Percentiles rank a stretch among this genome's conserved stretches.
Evolutionary conservation across 2,329 filamentous ascomycete genomes (phyloP).

Genomic region (Trichophyton equinum): DNA sequence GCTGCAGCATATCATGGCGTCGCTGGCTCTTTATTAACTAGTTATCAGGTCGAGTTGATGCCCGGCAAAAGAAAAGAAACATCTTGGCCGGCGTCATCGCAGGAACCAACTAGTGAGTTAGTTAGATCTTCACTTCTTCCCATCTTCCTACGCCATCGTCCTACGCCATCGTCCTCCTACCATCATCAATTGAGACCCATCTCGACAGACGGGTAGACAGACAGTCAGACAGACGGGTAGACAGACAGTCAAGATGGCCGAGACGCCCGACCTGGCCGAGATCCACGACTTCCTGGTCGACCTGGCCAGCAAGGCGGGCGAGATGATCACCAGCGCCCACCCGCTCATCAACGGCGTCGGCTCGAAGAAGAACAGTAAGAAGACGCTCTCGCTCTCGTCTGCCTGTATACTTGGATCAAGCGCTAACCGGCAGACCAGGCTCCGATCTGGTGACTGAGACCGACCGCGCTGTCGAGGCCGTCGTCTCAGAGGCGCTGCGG

Average conservation of each 20-base stretch:
- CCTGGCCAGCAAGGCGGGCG: constrained; percentile 30
- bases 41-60: no score
- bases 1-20: no score
- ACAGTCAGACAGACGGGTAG: not conserved
- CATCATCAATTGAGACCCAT: no score
- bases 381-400: not conserved
- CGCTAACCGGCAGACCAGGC: constrained; percentile 22
- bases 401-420: not conserved
- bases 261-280: constrained; percentile 22
- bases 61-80: no score
- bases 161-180: no score
- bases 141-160: no score
- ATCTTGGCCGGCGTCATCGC: no score
- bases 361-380: constrained; percentile 37
- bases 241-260: not conserved
- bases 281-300: constrained; percentile 32
- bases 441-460: constrained; percentile 53
- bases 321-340: constrained; percentile 33
- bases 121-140: no score
- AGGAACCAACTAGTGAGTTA: no score
- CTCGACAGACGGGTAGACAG: not conserved
- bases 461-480: constrained; percentile 48
- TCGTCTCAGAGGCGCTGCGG: constrained; percentile 41
- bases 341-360: constrained; percentile 25
- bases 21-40: not conserved